Base-by-base conservation (phyloP, 768 basidiomycete species). In the Podaxis sp. region DNA sequence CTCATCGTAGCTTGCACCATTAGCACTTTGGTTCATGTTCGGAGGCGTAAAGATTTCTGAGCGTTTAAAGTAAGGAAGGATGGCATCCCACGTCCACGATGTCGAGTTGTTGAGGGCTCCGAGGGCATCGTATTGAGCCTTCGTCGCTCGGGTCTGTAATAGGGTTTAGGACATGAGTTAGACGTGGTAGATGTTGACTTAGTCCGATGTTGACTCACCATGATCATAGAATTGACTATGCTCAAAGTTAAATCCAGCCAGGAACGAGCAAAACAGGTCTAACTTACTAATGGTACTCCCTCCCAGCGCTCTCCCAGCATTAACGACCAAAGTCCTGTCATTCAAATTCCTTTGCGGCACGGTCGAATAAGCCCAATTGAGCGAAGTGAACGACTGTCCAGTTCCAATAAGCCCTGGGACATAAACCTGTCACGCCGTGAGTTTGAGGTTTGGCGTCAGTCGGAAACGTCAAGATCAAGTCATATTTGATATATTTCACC, bases 1-100 rank as follows among this genome's bases (percentile, higher is more conserved):
- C 2, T 67, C 63, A 11, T 66, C 59, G 57, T 65, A 74, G 17
- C 65, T 54, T 2, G 68, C 73, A 19, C 74, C 75, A 22, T 66
- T 66, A 8, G 66, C 60, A 3, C 57, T 40, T 52, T 77, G 76
- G 22, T 68, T 66, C 6, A 65, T 64, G 46, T 72, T 72, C 1
- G 87, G 86, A 0, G 82, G 76, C 0, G 82, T 82, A 71, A 84
- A 87, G 24, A 76, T 79, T 69, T 90, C 88, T n/a, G 83, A 76
- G 64, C 78, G 76, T 66, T 79, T 79, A 75, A 84, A 82, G 65
- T 72, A 77, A 1, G 73, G 74, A 57, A 80, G 77, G 52, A 84
- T 67, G 26, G 66, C 70, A 52, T 80, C 73, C 82, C 82, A 84
- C 2, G 69, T 70, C 72, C 75, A 76, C 28, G 61, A 63, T 8